Evolutionary conservation across 2,329 filamentous ascomycete species (phyloP), one percentile per base, ranked within the genome.

Genomic region (Aspergillus aculeatus): DNA sequence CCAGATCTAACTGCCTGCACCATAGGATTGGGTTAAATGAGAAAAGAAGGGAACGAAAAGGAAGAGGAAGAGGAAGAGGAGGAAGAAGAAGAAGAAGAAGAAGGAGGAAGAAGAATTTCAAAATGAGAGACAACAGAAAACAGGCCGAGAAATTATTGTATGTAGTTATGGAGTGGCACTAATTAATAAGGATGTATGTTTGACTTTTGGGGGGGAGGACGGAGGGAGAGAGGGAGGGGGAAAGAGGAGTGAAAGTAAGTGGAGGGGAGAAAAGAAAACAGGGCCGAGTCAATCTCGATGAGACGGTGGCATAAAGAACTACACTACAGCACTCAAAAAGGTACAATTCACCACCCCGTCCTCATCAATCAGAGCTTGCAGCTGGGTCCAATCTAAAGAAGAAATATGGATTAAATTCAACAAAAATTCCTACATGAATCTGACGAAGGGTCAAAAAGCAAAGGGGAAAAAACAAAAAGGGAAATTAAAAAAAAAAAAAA

Each of bases 11-110:
- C 26, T 29, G 26, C 5, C 7, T 29, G 26, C 26, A 29, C 7
- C 26, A 29, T 10, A 29, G 26, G 26, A 29, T 29, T 29, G 26
- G 26, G 26, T 29, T 9, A 29, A 9, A 29, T 29, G 26, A 9
- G 26, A 29, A 29, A 14, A 10, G 6, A 44, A 44, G 16, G 16
- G 38, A 19, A 44, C 3, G 14, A 44, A 44, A 10, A 35, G 55
- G 63, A 56, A 51, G 57, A 55, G 56, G 54, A 61, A 54, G 47
- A 56, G 56, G 55, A 19, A 56, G 50, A 24, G 59, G 57, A 50
- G 57, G 61, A 60, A 62, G 56, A 62, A 57, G 55, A 62, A 62
- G 59, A 77, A 82, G 81, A 41, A 29, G 26, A 55, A 59, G 51
- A 59, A 54, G 59, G 56, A 60, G 52, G 57, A 65, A 61, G 56